Evolutionary conservation across 768 basidiomycete species (phyloP).

Genomic region (Russula lepida): DNA sequence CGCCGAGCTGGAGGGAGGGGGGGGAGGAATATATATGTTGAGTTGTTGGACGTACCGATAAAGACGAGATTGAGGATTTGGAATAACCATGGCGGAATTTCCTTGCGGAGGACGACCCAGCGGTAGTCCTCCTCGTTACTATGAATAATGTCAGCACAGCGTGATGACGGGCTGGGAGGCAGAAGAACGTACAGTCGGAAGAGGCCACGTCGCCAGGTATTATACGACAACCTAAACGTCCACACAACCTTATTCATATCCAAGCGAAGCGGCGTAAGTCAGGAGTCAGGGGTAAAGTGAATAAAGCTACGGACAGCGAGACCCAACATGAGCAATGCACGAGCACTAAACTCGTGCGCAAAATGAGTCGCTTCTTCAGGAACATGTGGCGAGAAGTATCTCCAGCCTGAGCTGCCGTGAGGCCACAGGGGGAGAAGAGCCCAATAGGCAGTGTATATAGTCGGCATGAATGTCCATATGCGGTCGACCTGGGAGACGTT

Average conservation of each 20-base stretch:
- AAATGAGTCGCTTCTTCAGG: conserved; percentile 36
- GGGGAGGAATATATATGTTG: neutral
- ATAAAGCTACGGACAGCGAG: conserved; percentile 40
- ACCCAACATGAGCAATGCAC: conserved; percentile 66
- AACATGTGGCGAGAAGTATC: conserved; percentile 48
- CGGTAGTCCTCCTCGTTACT: conserved; percentile 89
- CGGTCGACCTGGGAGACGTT: conserved; percentile 89
- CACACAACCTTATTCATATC: conserved; percentile 36
- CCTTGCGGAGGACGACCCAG: conserved; percentile 67
- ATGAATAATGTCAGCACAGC: neutral
- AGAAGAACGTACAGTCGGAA: conserved; percentile 50
- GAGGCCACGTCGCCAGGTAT: conserved; percentile 77
- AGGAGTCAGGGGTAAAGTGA: neutral
- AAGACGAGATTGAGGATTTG: conserved; percentile 61
- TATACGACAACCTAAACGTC: conserved; percentile 69
- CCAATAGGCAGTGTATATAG: conserved; percentile 76
- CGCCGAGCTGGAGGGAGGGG: no score
- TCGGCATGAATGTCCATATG: conserved; percentile 64
- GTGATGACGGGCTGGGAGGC: neutral
- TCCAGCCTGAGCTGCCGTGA: conserved; percentile 23
- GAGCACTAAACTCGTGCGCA: conserved; percentile 49
- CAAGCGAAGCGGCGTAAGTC: neutral
- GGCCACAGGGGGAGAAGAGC: conserved; percentile 62
- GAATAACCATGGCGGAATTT: conserved; percentile 48
- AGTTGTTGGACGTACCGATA: conserved; percentile 42